Evolutionary conservation across 148 eudicot genomes (phyloP).

Genomic region (Rhododendron mucronatum): DNA sequence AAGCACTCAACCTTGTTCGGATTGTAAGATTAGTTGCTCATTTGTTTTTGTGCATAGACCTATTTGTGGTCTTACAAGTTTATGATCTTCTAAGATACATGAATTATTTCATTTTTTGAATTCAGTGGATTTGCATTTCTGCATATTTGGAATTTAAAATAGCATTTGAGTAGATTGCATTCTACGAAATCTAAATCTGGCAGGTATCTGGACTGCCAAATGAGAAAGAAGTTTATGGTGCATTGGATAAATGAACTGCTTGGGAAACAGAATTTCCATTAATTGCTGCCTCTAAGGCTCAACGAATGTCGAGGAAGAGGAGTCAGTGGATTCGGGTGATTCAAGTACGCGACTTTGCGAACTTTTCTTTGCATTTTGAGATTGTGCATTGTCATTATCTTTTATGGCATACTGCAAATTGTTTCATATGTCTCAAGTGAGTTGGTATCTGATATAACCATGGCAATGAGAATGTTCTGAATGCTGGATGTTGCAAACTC

Average conservation of each 20-base stretch:
- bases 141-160: background rate
- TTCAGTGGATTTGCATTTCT: background rate
- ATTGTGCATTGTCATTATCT: background rate
- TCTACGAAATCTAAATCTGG: background rate
- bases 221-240: conserved; percentile 79
- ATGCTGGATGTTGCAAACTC: background rate
- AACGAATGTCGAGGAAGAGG: conserved; percentile 58
- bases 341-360: conserved; percentile 41
- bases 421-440: background rate
- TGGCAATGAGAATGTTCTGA: background rate
- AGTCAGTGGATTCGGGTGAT: conserved; percentile 72
- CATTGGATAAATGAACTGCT: conserved; percentile 81
- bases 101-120: background rate
- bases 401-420: background rate
- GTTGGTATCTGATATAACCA: background rate
- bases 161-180: background rate
- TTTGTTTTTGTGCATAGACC: background rate
- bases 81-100: background rate
- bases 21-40: conserved; percentile 38
- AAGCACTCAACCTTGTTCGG: conserved; percentile 76
- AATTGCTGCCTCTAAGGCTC: conserved; percentile 83
- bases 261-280: conserved; percentile 92
- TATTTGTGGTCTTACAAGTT: background rate
- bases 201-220: conserved; percentile 77
- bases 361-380: background rate